Evolutionary conservation across 2,329 filamentous ascomycete genomes (phyloP).

Genomic region (Colletotrichum spaethianum): DNA sequence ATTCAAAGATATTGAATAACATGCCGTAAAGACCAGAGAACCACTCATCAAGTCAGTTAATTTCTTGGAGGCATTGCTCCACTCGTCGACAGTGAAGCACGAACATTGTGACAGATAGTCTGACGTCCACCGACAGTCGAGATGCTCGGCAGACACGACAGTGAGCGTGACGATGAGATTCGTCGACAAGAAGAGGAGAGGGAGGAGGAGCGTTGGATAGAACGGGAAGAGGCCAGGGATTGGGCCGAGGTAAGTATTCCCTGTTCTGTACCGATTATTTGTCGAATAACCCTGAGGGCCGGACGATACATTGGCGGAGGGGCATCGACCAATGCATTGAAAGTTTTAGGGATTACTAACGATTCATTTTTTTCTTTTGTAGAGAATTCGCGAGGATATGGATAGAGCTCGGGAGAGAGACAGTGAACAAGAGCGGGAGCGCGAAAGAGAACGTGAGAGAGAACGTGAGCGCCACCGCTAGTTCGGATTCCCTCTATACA

Average conservation of each 20-base stretch:
- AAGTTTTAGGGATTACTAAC: neutral
- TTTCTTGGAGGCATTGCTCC: accelerated
- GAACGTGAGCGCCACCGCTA: neutral
- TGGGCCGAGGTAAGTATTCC: neutral
- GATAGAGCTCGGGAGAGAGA: neutral
- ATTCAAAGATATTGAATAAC: neutral
- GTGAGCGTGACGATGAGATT: neutral
- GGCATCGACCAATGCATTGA: neutral
- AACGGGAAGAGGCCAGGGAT: neutral
- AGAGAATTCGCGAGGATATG: neutral
- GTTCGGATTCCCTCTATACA: no score
- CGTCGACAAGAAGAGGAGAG: neutral
- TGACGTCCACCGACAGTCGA: no score
- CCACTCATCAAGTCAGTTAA: no score
- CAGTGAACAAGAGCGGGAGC: neutral
- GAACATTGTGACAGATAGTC: neutral
- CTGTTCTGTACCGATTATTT: no score
- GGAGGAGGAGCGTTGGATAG: no score
- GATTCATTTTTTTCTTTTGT: no score
- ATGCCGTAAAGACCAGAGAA: no score
- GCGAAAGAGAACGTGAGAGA: neutral
- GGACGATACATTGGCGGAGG: no score
- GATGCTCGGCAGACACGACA: neutral
- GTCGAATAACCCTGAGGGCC: no score
- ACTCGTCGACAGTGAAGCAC: no score